Evolutionary conservation across 192 early-diverging fungal species (phyloP).

Genomic region (Mortierella antarctica): DNA sequence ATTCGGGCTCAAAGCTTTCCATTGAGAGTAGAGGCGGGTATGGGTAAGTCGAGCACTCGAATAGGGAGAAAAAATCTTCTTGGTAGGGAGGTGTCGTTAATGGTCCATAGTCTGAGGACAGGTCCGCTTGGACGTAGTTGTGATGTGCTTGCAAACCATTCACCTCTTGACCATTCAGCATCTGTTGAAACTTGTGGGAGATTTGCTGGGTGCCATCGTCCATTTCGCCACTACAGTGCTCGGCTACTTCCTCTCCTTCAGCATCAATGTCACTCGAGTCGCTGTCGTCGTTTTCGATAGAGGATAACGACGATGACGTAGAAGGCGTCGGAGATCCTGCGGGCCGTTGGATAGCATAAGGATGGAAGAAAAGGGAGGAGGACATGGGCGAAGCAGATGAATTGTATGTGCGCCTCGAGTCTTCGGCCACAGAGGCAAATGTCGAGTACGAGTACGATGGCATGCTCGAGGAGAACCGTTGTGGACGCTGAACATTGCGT

Average conservation of each 20-base stretch:
- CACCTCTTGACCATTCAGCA: background rate
- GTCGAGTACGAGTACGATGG: too few species aligned
- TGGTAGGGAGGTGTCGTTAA: background rate
- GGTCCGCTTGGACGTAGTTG: too few species aligned
- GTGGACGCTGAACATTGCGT: slow-evolving; percentile 13
- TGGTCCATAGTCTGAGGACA: too few species aligned
- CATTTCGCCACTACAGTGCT: background rate
- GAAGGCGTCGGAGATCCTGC: too few species aligned
- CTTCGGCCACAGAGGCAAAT: too few species aligned
- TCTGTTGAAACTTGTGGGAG: background rate
- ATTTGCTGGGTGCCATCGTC: background rate
- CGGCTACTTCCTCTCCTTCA: background rate
- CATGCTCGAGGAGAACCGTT: background rate
- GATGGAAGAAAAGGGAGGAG: background rate
- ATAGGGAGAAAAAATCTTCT: background rate
- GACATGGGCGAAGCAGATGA: background rate
- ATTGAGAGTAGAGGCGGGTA: background rate
- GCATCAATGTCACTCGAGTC: background rate
- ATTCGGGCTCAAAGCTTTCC: slow-evolving; percentile 48
- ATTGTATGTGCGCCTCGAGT: background rate
- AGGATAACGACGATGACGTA: too few species aligned
- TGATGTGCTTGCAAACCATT: too few species aligned
- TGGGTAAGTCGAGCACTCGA: background rate
- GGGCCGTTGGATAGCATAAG: background rate
- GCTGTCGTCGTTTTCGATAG: too few species aligned